Conservation (phyloP, 2,329 filamentous ascomycete species). For the Xylogone sp. region DNA sequence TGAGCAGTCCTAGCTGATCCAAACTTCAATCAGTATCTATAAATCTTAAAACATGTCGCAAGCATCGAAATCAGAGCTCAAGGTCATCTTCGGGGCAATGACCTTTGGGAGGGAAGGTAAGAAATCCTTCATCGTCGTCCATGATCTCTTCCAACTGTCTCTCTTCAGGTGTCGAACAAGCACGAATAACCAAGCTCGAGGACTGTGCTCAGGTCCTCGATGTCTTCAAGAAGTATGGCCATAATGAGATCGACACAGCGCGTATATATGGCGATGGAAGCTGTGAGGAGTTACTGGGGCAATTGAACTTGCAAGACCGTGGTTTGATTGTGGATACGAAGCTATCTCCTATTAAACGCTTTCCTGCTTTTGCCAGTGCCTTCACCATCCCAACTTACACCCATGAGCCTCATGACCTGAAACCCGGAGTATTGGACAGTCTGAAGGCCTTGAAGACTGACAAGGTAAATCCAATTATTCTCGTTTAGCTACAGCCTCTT, state of each 20-base stretch:
- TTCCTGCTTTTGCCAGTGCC: neutral
- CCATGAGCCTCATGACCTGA: constrained; percentile 44
- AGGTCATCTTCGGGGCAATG: constrained; percentile 29
- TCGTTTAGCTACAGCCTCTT: too few species aligned
- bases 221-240: constrained; percentile 60
- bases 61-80: constrained; percentile 1
- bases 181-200: constrained; percentile 28
- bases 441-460: constrained; percentile 49
- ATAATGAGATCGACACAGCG: constrained; percentile 68
- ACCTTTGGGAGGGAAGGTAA: constrained; percentile 19
- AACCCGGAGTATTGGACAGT: constrained; percentile 43
- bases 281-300: constrained; percentile 59
- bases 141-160: neutral
- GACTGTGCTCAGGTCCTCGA: constrained; percentile 60
- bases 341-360: constrained; percentile 19
- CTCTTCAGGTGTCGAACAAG: constrained; percentile 19
- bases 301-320: constrained; percentile 58
- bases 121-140: neutral
- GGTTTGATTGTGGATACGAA: constrained; percentile 62
- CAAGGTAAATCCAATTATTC: too few species aligned
- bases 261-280: constrained; percentile 59
- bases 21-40: too few species aligned
- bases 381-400: constrained; percentile 36
- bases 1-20: too few species aligned
- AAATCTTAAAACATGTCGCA: too few species aligned